Evolutionary conservation across 305 asterid species (phyloP), one percentile per base, ranked within the genome.

Genomic region (Fraxinus xanthoxyloides): DNA sequence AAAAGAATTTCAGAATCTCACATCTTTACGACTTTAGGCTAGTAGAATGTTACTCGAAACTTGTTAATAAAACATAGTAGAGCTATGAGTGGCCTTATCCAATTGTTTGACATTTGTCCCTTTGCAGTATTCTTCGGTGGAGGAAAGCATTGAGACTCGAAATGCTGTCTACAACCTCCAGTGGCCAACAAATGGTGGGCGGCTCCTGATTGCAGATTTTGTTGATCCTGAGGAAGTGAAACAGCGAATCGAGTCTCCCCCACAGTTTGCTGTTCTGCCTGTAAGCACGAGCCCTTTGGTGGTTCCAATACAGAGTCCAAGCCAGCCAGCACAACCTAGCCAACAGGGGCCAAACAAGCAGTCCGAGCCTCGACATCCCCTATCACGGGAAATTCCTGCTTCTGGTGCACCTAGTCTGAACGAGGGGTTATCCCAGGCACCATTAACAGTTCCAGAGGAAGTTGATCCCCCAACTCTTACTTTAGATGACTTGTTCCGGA

Each of bases 181-280:
- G 82, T 95, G 98, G 98, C 98, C 98, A 21, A 54, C 91, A n/a
- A 91, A 95, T 56, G 98, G 95, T 10, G 98, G 98, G 0, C 96
- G 92, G 77, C 56, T 84, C 26, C 84, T 94, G 90, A 85, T 88
- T 56, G 98, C 95, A 3, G 97, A 94, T 79, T 94, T 92, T 87
- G 98, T 93, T 23, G 95, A 95, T 40, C 92, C 95, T 51, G 89
- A 87, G 83, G 98, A 93, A 83, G 98, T 95, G 30, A 91, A 91
- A 88, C 81, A 84, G 5, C 94, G 86, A 1, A 38, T 86, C 4
- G 97, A 90, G 88, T 90, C 92, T 80, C 94, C 94, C 15, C 88
- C 80, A 1, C 82, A 82, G 30, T 80, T 92, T 63, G 91, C 97
- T 2, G 83, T 77, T 9, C 30, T 84, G 19, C 40, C 84, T 23